Evolutionary conservation across 2,329 filamentous ascomycete genomes (phyloP).

Genomic region (Cercospora zeae-maydis): DNA sequence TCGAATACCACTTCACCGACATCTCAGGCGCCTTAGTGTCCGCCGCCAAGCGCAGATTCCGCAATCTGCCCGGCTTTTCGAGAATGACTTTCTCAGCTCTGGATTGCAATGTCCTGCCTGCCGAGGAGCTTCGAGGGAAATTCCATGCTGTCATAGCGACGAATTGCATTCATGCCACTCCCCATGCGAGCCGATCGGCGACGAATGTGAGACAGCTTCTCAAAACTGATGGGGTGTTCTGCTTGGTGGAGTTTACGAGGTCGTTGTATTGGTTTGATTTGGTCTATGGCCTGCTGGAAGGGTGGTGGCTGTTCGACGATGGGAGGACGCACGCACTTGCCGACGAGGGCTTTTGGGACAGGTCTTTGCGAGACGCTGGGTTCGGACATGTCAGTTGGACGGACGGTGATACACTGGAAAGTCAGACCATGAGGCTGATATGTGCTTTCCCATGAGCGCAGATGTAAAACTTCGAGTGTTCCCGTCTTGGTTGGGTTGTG

Average conservation of each 20-base stretch:
- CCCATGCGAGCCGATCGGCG: conserved; percentile 29
- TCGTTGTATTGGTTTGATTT: conserved; percentile 35
- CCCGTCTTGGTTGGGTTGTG: neutral
- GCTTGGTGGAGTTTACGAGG: conserved; percentile 37
- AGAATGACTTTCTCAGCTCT: conserved; percentile 30
- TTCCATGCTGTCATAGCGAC: conserved; percentile 37
- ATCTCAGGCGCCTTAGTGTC: conserved; percentile 36
- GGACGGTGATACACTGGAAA: conserved; percentile 25
- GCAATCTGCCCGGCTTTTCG: neutral
- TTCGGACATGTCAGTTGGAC: conserved; percentile 39
- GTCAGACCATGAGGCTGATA: conserved; percentile 9
- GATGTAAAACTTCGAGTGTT: neutral
- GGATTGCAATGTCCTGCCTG: conserved; percentile 20
- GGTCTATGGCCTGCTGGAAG: conserved; percentile 38
- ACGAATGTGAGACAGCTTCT: conserved; percentile 31
- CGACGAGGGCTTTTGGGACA: conserved; percentile 18
- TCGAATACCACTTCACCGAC: conserved; percentile 48
- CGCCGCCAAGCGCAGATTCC: conserved; percentile 18
- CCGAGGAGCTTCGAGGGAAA: neutral
- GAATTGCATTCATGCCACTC: conserved; percentile 40
- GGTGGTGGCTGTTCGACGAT: conserved; percentile 43
- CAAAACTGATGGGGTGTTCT: conserved; percentile 33
- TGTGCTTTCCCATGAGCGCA: conserved; percentile 3
- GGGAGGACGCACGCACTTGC: conserved; percentile 35
- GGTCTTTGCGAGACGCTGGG: conserved; percentile 30